Evolutionary conservation across 441 rosid species (phyloP).

Genomic region (Breynia disticha): DNA sequence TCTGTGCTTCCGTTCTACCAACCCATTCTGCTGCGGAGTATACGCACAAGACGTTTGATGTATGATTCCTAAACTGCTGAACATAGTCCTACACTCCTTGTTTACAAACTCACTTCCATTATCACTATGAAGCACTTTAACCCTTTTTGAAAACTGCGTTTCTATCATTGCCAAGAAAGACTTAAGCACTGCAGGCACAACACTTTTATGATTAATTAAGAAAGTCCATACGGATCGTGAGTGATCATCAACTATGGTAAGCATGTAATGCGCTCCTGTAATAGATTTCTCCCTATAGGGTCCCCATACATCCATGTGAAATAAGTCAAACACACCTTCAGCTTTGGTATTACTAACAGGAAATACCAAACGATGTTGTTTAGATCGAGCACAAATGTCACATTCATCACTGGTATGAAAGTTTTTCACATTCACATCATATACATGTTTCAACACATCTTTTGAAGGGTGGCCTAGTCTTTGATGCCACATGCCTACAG

Average conservation of each 20-base stretch:
- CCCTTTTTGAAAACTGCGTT: background rate
- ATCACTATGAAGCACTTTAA: background rate
- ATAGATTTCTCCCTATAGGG: background rate
- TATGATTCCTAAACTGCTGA: background rate
- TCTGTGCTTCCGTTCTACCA: too few species aligned
- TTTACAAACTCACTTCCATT: background rate
- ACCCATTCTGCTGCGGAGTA: conserved; percentile 2
- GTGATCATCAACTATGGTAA: background rate
- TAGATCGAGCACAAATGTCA: too few species aligned
- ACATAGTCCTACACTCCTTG: background rate
- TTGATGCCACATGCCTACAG: too few species aligned
- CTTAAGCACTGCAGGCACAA: background rate
- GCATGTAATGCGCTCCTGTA: background rate
- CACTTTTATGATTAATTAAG: background rate
- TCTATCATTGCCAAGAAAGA: background rate
- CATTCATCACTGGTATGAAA: too few species aligned
- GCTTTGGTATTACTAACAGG: background rate
- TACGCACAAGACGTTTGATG: background rate
- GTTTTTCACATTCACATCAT: too few species aligned
- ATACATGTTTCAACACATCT: too few species aligned
- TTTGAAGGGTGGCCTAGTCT: too few species aligned
- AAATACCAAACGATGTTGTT: background rate
- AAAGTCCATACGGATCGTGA: background rate
- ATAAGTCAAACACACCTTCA: background rate
- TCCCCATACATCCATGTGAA: background rate